phyloP scores from a whole-genome alignment of 352 stramenopile genomes.

The Phytophthora agathidicida region DNA sequence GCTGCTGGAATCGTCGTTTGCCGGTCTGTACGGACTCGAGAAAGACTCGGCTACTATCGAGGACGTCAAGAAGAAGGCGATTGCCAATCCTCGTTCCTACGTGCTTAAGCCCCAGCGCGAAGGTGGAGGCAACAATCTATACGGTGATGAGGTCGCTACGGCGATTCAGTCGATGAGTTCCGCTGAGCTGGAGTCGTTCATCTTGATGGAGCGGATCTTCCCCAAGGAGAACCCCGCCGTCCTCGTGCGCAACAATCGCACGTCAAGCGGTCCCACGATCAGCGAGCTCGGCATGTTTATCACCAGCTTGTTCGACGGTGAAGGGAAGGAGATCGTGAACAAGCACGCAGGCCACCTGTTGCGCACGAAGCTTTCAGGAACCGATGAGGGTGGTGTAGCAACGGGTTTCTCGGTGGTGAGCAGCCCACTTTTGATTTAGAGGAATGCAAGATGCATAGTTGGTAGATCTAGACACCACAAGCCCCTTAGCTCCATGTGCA shows the following conservation, averaged over 20 bases:
- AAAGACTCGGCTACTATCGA: slow-evolving; percentile 70
- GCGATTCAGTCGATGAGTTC: slow-evolving; percentile 83
- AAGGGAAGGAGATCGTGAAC: slow-evolving; percentile 90
- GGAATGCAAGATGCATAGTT: slow-evolving; percentile 3
- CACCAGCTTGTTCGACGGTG: slow-evolving; percentile 74
- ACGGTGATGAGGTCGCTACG: slow-evolving; percentile 91
- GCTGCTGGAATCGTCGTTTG: slow-evolving; percentile 92
- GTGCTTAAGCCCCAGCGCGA: slow-evolving; percentile 99
- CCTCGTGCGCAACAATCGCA: slow-evolving; percentile 79
- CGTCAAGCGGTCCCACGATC: slow-evolving; percentile 85
- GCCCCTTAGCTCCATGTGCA: too few species aligned
- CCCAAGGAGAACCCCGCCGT: slow-evolving; percentile 84
- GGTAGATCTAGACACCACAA: slow-evolving; percentile 10
- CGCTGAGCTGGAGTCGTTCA: slow-evolving; percentile 88
- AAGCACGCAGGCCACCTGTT: slow-evolving; percentile 95
- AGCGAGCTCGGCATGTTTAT: slow-evolving; percentile 97
- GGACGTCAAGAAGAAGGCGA: slow-evolving; percentile 77
- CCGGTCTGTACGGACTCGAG: slow-evolving; percentile 95
- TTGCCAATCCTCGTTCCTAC: slow-evolving; percentile 75
- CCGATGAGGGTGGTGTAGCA: slow-evolving; percentile 97
- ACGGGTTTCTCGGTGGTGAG: slow-evolving; percentile 95
- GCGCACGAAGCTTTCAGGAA: slow-evolving; percentile 94
- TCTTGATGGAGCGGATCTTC: slow-evolving; percentile 98
- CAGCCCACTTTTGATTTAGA: slow-evolving; percentile 87
- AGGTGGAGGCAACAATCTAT: slow-evolving; percentile 98